Evolutionary conservation across 371 early-diverging fungal species (phyloP).

Genomic region (Smittium culicis): DNA sequence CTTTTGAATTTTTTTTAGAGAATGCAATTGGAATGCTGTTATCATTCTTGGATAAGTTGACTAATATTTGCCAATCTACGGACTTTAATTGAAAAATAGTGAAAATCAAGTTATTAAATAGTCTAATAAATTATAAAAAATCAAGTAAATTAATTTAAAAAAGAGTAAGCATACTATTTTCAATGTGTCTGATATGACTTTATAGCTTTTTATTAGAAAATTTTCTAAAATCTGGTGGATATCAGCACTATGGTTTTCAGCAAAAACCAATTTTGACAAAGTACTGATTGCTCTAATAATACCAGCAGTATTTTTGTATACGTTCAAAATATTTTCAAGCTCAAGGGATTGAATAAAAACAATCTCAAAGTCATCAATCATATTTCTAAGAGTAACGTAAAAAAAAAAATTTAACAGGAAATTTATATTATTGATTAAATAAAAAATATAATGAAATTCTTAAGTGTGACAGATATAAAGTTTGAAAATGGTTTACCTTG

Average conservation of each 20-base stretch:
- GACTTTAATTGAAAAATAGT: not conserved
- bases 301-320: not conserved
- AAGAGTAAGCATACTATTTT: too few relatives aligned
- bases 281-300: not conserved
- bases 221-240: too few relatives aligned
- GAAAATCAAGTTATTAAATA: not conserved
- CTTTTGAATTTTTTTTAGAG: not conserved
- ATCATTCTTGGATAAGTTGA: not conserved
- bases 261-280: not conserved
- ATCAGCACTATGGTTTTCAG: not conserved
- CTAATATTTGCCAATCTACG: not conserved
- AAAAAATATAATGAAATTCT: not conserved
- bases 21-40: not conserved
- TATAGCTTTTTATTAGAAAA: too few relatives aligned
- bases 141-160: not conserved
- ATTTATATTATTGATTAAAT: not conserved
- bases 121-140: not conserved
- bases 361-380: not conserved
- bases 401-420: not conserved
- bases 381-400: not conserved
- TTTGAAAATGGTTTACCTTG: too few relatives aligned
- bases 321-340: not conserved
- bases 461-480: not conserved
- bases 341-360: not conserved
- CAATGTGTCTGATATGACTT: too few relatives aligned